A percentile compares a stretch with the other conserved stretches of the same genome.
phyloP scores from a whole-genome alignment of 2,329 filamentous ascomycete genomes.

The Neodidymelliopsis sp. region DNA sequence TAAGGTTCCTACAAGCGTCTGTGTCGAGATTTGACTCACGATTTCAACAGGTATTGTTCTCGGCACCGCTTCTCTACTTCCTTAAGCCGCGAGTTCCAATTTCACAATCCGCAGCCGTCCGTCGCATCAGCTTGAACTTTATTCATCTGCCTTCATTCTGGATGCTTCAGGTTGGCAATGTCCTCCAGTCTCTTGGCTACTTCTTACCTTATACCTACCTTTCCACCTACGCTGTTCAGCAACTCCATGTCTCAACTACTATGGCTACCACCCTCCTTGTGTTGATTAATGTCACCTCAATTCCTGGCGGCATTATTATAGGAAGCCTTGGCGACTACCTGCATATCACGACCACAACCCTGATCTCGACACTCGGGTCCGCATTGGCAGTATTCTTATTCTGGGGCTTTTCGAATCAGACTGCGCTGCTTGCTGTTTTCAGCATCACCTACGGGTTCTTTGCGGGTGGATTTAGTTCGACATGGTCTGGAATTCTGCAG shows the following conservation, averaged over 20 bases:
- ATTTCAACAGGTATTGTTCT: slow-evolving; percentile 42
- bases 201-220: slow-evolving; percentile 51
- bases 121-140: slow-evolving; percentile 42
- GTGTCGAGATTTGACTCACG: too few relatives aligned
- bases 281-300: slow-evolving; percentile 45
- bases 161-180: slow-evolving; percentile 45
- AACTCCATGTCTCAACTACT: slow-evolving; percentile 30
- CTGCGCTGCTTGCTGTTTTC: slow-evolving; percentile 43
- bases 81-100: slow-evolving; percentile 52
- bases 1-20: neutral
- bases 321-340: slow-evolving; percentile 52
- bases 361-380: slow-evolving; percentile 51
- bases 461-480: slow-evolving; percentile 36
- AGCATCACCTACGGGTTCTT: slow-evolving; percentile 46
- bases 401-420: slow-evolving; percentile 55
- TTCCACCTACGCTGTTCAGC: slow-evolving; percentile 45
- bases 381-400: slow-evolving; percentile 51
- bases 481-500: slow-evolving; percentile 33
- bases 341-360: slow-evolving; percentile 50
- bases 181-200: slow-evolving; percentile 48
- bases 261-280: slow-evolving; percentile 42
- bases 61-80: slow-evolving; percentile 44
- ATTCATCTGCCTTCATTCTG: slow-evolving; percentile 43
- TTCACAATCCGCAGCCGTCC: slow-evolving; percentile 29
- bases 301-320: slow-evolving; percentile 44